Evolutionary conservation across 192 early-diverging fungal genomes (phyloP).

Genomic region (Coemansia sp.): DNA sequence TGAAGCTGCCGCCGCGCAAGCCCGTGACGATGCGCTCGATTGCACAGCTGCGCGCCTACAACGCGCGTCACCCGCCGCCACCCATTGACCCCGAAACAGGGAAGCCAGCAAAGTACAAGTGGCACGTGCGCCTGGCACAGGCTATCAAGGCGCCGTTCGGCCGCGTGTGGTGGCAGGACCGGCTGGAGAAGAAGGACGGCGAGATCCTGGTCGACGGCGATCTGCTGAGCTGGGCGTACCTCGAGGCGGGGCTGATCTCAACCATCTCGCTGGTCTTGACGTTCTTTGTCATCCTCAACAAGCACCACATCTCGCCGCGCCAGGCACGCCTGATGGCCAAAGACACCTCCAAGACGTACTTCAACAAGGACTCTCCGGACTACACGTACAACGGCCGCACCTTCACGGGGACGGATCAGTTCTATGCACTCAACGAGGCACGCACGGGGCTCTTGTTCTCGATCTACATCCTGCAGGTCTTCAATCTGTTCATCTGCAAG

Average conservation of each 20-base stretch:
- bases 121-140: constrained; percentile 19
- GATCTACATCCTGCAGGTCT: constrained; percentile 72
- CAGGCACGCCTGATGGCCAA: constrained; percentile 62
- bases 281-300: constrained; percentile 81
- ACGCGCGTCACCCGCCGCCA: constrained; percentile 53
- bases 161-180: constrained; percentile 61
- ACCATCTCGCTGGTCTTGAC: constrained; percentile 65
- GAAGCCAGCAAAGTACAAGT: constrained; percentile 39
- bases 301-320: constrained; percentile 64
- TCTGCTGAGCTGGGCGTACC: constrained; percentile 79
- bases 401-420: constrained; percentile 60
- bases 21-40: constrained; percentile 81
- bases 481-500: constrained; percentile 95
- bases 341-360: constrained; percentile 40
- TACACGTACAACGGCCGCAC: constrained; percentile 45
- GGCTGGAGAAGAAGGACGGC: constrained; percentile 70
- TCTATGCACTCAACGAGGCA: constrained; percentile 70
- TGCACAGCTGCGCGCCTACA: constrained; percentile 62
- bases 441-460: constrained; percentile 79
- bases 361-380: constrained; percentile 51
- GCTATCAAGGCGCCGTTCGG: constrained; percentile 56
- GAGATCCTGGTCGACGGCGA: constrained; percentile 86
- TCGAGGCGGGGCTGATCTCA: constrained; percentile 84
- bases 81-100: constrained; percentile 58
- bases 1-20: constrained; percentile 87